Base-by-base conservation (phyloP, 257 asterid species). In the Gentiana straminea region DNA sequence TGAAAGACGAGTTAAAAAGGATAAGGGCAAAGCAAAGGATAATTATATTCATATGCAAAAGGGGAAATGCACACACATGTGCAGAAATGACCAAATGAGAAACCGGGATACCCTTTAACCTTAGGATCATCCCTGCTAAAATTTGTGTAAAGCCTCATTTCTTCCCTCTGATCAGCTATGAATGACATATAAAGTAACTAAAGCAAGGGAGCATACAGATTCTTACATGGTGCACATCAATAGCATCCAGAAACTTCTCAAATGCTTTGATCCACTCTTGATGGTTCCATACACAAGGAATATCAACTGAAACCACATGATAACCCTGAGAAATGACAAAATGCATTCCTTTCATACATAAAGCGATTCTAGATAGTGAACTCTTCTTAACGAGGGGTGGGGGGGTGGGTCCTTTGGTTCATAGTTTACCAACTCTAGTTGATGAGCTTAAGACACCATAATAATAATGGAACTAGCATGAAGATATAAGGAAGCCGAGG, bases 171-270 rank as follows among this genome's bases (percentile, higher is more conserved):
- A 33, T 37, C 33, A 32, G 39, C 45, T 34, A 51, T 44, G 49
- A 6, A 34, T 13, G 3, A 15, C 38, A 45, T 38, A n/a, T 41
- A 33, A 55, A 1, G 24, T 33, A 24, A 6, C 48, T 15, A 57
- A 43, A 51, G 12, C 24, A 48, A 67, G 35, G 35, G 49, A 12
- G 35, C 33, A 44, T 64, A 24, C 51, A 61, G 57, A 68, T 68
- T 62, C 98, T 81, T 81, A 91, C 98, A 70, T 83, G 98, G 75
- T 85, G 97, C 71, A 92, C 97, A 64, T 92, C 94, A 70, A 92
- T 82, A 66, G 77, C 85, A 80, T 92, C 99, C 73, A 92, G 77
- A 74, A 92, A 92, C 84, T 85, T 92, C 80, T 92, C 99, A 74
- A 92, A 92, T 52, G 95, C 93, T 64, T 80, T 94, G 73, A 88